A percentile compares a stretch with the other conserved stretches of the same genome.
These are phyloP conservation scores for Monoraphidium neglectum DNA, from an alignment of 139 green algal genomes.

Conservation along the genomic window DNA sequence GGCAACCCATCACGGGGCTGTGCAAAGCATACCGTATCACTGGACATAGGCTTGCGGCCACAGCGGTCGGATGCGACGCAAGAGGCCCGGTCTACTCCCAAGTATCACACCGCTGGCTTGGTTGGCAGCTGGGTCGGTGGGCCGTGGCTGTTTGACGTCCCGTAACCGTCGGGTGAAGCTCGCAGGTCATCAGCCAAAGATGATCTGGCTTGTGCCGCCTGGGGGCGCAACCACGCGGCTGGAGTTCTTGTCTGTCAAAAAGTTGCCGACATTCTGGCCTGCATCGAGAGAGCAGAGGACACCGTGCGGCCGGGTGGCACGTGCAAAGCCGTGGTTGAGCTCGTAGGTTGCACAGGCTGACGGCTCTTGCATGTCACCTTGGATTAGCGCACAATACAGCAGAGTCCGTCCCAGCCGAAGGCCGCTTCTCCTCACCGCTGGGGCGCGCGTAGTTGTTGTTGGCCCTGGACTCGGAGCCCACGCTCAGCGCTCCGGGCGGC, in stretches of 20 bases:
- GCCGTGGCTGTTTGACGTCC: no score
- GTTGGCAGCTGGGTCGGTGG: no score
- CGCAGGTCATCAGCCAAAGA: constrained; percentile 69
- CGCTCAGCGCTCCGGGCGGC: not conserved
- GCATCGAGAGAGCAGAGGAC: constrained; percentile 2
- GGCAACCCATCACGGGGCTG: no score
- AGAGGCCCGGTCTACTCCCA: no score
- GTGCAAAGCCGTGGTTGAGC: no score
- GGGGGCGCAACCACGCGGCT: constrained; percentile 82
- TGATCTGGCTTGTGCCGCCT: constrained; percentile 66
- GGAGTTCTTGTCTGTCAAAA: constrained; percentile 76
- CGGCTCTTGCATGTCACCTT: not conserved
- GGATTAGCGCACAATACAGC: not conserved
- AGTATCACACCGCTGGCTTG: no score
- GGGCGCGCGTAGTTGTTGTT: constrained; percentile 77
- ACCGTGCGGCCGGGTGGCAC: no score
- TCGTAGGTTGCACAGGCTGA: not conserved
- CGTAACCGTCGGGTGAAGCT: no score
- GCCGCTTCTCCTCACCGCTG: constrained; percentile 46
- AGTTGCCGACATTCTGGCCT: constrained; percentile 85
- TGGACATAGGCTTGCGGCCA: no score
- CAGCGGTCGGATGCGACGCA: no score
- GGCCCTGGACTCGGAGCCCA: not conserved
- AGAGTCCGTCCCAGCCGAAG: constrained; percentile 31
- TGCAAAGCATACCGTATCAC: no score